Evolutionary conservation across 371 early-diverging fungal genomes (phyloP), one percentile per base, ranked within the genome.

Genomic region (Zopfochytrium polystomum): DNA sequence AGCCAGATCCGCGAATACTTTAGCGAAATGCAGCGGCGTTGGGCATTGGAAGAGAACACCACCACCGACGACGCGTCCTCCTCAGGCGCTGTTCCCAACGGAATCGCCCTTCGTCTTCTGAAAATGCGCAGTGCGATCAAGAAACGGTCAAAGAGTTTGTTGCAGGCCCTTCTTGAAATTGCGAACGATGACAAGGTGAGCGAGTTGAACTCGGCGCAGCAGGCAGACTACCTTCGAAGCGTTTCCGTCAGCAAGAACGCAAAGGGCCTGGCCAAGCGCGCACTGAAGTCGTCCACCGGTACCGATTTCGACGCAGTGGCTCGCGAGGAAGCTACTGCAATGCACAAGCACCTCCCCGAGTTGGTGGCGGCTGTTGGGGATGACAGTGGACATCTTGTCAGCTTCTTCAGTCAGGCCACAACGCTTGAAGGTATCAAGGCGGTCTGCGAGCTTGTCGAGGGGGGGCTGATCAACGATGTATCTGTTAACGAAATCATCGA

Each of bases 381-480:
- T 31, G 65, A 69, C 42, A 46, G 58, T 18, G 7, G 49, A 4
- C 70, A 69, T 29, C 26, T 35, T n/a, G 51, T 51, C 13, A 59
- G 60, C 22, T 69, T 69, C 38, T 60, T 50, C 42, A 60, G 66
- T 25, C 35, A 20, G 11, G 58, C 44, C 6, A 65, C 69, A 13
- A 69, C 69, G 5, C 48, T 69, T 0, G 66, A 60, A 9, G 69
- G 69, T 0, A 69, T 69, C 49, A 52, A 55, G 35, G 45, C 69
- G 9, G 65, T 69, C 20, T 60, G 66, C 53, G 30, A 35, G 4
- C 61, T 69, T 11, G 66, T 50, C 0, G 66, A 65, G 26, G 57
- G 53, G 13, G 26, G 27, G 5, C 2, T 33, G 20, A 18, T 65
- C 15, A 34, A 65, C 25, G 42, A 42, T 2, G n/a, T 31, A n/a